Conservation (phyloP, 352 stramenopile genomes). For the Phytophthora citricola region DNA sequence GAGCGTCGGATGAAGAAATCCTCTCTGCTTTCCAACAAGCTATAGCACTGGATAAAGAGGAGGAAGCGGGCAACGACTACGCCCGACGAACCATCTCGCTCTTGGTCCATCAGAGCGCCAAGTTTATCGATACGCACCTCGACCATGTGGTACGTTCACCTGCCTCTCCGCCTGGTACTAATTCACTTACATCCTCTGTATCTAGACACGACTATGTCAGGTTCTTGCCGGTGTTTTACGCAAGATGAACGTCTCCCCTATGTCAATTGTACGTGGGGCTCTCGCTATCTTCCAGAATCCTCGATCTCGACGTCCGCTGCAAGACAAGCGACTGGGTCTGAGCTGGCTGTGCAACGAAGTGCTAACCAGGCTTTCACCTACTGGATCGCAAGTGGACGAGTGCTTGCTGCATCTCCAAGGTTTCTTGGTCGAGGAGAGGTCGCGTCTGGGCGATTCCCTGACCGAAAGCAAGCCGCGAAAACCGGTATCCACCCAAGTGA, state of each 20-base stretch:
- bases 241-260: conserved; percentile 24
- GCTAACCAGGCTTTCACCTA: conserved; percentile 19
- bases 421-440: conserved; percentile 25
- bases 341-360: conserved; percentile 40
- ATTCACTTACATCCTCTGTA: conserved; percentile 3
- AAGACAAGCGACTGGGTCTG: conserved; percentile 23
- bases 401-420: conserved; percentile 35
- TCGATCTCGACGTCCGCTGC: conserved; percentile 34
- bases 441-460: conserved; percentile 21
- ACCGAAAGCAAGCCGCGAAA: conserved; percentile 9
- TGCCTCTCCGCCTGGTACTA: not conserved
- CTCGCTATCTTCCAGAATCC: conserved; percentile 38
- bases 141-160: conserved; percentile 39
- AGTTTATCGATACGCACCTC: conserved; percentile 26
- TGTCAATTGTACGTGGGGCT: conserved; percentile 28
- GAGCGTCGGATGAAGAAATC: conserved; percentile 30
- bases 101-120: conserved; percentile 40
- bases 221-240: conserved; percentile 28
- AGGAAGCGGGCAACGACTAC: conserved; percentile 39
- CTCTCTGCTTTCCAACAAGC: conserved; percentile 37
- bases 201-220: conserved; percentile 35
- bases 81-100: conserved; percentile 42
- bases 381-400: conserved; percentile 25
- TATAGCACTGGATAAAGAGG: conserved; percentile 30
- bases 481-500: conserved; percentile 3